Base-by-base conservation (phyloP, 164 flowering plant species). In the Vitis rotundifolia region DNA sequence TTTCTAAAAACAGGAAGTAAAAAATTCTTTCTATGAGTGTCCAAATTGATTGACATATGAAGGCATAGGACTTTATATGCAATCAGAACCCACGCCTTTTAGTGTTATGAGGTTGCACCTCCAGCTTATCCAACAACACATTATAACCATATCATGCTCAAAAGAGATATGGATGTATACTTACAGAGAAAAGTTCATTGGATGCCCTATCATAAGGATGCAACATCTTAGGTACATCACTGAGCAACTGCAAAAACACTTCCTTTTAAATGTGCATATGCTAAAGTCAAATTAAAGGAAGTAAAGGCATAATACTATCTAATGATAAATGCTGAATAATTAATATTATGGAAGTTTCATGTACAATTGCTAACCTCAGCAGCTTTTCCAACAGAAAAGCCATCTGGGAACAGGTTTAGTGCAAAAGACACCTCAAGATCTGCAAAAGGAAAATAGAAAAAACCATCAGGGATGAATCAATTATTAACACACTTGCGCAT, bases 141-240 rank as follows among this genome's bases (percentile, higher is more conserved):
- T 8, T 56, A 44, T 1, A 16, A 47, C 1, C 59, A 29, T 12
- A 13, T 19, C 22, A n/a, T 15, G 16, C 44, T 52, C 14, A 50
- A n/a, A 66, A 61, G 49, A 1, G 55, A 13, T 58, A 5, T 3
- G 1, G 6, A 37, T 12, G 12, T 9, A 26, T 28, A 64, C 79
- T 64, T 71, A 78, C 82, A 22, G 74, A 69, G 67, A 79, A 79
- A 37, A 79, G 65, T 19, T 68, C 66, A 49, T 72, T 64, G 7
- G 82, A 68, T 62, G 61, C 54, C 59, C 66, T 69, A 59, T 75
- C 72, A 60, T 75, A 79, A 12, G 82, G 82, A 58, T 63, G 74
- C 66, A 79, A 59, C 49, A 64, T 9, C 61, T 66, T 66, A 71
- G 77, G 71, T 64, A 19, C 73, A 11, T 68, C 61, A 19, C 56